Percentiles rank a stretch among this genome's conserved stretches.
phyloP scores from a whole-genome alignment of 106 monocot species.

The Phalaenopsis equestris region DNA sequence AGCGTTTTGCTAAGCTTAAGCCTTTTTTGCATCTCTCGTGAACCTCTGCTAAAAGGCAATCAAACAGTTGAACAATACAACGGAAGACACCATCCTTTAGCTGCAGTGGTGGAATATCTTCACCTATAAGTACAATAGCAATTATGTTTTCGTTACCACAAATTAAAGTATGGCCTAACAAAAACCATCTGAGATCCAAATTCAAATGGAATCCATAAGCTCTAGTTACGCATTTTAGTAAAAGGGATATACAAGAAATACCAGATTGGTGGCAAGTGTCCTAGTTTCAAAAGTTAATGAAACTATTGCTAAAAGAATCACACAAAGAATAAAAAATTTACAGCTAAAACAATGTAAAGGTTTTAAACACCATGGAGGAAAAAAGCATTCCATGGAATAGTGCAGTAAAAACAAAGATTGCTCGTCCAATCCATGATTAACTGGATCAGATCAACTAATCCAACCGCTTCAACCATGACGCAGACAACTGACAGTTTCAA shows the following conservation, averaged over 20 bases:
- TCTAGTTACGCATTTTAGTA: background rate
- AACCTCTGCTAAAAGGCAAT: conserved; percentile 95
- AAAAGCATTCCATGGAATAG: background rate
- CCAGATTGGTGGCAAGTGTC: background rate
- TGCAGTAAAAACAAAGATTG: background rate
- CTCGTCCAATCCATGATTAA: too few relatives aligned
- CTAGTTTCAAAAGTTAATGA: background rate
- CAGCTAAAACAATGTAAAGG: background rate
- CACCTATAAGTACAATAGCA: conserved; percentile 42
- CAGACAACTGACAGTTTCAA: too few relatives aligned
- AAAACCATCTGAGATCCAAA: background rate
- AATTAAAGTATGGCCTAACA: background rate
- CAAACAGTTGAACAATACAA: conserved; percentile 92
- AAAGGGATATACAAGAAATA: background rate
- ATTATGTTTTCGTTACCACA: background rate
- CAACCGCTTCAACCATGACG: too few relatives aligned
- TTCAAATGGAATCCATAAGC: background rate
- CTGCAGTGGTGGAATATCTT: conserved; percentile 94
- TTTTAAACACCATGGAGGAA: background rate
- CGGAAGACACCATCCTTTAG: conserved; percentile 94
- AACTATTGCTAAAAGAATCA: background rate
- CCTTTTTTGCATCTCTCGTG: conserved; percentile 99
- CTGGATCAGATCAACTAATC: too few relatives aligned
- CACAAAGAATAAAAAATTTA: background rate
- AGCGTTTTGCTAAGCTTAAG: conserved; percentile 80